phyloP scores from a whole-genome alignment of 352 stramenopile species.

The Peronosclerospora sorghi region DNA sequence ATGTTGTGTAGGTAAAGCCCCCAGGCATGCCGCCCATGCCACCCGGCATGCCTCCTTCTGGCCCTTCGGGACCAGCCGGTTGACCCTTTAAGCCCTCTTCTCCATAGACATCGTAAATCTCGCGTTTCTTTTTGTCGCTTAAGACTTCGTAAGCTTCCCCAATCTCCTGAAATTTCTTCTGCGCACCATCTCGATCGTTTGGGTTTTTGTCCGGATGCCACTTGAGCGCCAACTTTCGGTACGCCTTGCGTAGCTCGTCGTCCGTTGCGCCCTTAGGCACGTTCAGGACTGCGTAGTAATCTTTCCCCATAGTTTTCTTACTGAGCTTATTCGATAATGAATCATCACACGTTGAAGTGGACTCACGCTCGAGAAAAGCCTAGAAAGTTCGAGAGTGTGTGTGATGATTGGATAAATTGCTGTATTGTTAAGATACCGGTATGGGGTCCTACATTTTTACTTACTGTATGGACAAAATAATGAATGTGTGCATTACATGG shows the following conservation, averaged over 20 bases:
- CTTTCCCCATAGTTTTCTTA: slow-evolving; percentile 59
- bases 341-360: slow-evolving; percentile 6
- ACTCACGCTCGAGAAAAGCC: slow-evolving; percentile 20
- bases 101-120: slow-evolving; percentile 89
- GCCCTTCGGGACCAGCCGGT: slow-evolving; percentile 16
- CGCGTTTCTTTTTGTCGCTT: slow-evolving; percentile 87
- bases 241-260: slow-evolving; percentile 78
- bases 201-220: slow-evolving; percentile 91
- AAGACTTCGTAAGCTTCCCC: slow-evolving; percentile 89
- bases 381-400: slow-evolving; percentile 18
- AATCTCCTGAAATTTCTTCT: slow-evolving; percentile 90
- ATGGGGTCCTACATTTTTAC: too few relatives aligned
- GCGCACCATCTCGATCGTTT: slow-evolving; percentile 68
- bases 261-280: slow-evolving; percentile 56
- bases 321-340: slow-evolving; percentile 13
- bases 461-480: too few relatives aligned
- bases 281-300: slow-evolving; percentile 78
- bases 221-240: slow-evolving; percentile 86
- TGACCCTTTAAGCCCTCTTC: slow-evolving; percentile 83
- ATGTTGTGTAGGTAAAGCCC: slow-evolving; percentile 30
- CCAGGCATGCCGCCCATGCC: slow-evolving; percentile 58
- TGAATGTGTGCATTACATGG: too few relatives aligned
- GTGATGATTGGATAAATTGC: slow-evolving; percentile 3
- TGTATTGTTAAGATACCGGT: background rate
- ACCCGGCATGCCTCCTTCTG: slow-evolving; percentile 24